A percentile compares a stretch with the other conserved stretches of the same genome.
These are phyloP conservation scores for Micromonas commoda DNA, from an alignment of 139 green algal species.

Conservation along the genomic window DNA sequence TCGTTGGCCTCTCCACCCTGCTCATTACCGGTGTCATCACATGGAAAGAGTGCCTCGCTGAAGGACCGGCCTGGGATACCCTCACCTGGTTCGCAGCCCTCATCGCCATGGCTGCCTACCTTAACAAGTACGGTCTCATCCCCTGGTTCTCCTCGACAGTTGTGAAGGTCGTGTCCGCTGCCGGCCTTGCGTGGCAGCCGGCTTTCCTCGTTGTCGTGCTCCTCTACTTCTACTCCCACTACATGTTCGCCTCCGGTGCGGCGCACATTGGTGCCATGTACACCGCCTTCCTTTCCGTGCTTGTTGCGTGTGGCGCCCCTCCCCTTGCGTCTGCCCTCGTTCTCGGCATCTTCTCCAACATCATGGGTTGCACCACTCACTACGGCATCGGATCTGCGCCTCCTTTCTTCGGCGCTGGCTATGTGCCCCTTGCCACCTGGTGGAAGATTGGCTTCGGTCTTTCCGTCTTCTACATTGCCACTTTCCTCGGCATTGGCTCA, in stretches of 20 bases:
- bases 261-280: constrained; percentile 99
- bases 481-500: constrained; percentile 81
- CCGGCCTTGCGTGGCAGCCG: constrained; percentile 90
- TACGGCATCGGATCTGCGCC: constrained; percentile 98
- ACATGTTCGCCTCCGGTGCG: constrained; percentile 95
- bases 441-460: constrained; percentile 86
- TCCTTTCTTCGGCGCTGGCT: constrained; percentile 87
- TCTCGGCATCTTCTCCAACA: constrained; percentile 67
- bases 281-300: constrained; percentile 95
- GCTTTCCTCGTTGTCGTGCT: constrained; percentile 81
- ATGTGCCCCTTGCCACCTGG: constrained; percentile 81
- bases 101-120: constrained; percentile 95
- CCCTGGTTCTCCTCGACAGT: constrained; percentile 84
- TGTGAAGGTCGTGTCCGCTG: constrained; percentile 56
- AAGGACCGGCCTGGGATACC: constrained; percentile 88
- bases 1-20: constrained; percentile 88
- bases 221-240: constrained; percentile 99
- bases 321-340: constrained; percentile 67
- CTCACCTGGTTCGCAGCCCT: constrained; percentile 98
- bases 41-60: constrained; percentile 68
- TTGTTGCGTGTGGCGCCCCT: constrained; percentile 78
- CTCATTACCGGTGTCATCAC: constrained; percentile 83
- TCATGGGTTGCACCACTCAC: constrained; percentile 98
- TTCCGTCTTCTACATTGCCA: constrained; percentile 85
- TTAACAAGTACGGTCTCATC: constrained; percentile 99